Base-by-base conservation (phyloP, 1,284 basidiomycete species). In the Exsudoporus floridanus region DNA sequence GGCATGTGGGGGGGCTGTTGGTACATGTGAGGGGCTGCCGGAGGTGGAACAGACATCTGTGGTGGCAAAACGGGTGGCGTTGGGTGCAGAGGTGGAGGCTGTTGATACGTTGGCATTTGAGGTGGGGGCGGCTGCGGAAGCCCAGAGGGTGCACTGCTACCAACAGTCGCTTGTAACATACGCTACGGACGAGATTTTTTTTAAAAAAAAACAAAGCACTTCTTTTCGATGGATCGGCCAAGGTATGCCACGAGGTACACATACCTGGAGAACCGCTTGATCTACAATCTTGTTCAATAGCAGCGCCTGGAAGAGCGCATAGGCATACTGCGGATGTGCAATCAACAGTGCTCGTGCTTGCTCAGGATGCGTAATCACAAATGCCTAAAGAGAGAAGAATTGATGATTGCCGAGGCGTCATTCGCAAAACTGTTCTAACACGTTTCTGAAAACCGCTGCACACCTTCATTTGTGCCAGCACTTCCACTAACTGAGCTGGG, bases 401-500 rank as follows among this genome's bases (percentile, higher is more conserved):
- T 45, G 48, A 50, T 54, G 30, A 37, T 37, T 25, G 42, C 50
- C 50, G 31, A 10, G 6, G 28, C 25, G 63, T 69, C 48, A 69
- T 67, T 62, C 63, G 49, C 55, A 56, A 67, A 44, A 55, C 39
- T 61, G 46, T 54, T 57, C 33, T n/a, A 45, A 54, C 64, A 69
- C 27, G 50, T 57, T 58, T 60, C 52, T 55, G 49, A 51, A 39
- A 60, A 61, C 50, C 54, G 44, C 49, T 51, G 70, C 79, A 63
- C 67, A 94, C 94, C 86, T 98, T 98, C 90, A 98, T 97, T 72
- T 98, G 93, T 28, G 89, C 89, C 62, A 99, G 77, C n/a, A 98
- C 91, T 72, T 99, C 96, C 70, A 96, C 86, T 57, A 98, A 78
- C 68, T 98, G 91, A 44, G 78, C 80, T 0, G 92, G 91, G 50